Evolutionary conservation across 2,329 filamentous ascomycete genomes (phyloP), one percentile per base, ranked within the genome.

Genomic region (Aspergillus sp.): DNA sequence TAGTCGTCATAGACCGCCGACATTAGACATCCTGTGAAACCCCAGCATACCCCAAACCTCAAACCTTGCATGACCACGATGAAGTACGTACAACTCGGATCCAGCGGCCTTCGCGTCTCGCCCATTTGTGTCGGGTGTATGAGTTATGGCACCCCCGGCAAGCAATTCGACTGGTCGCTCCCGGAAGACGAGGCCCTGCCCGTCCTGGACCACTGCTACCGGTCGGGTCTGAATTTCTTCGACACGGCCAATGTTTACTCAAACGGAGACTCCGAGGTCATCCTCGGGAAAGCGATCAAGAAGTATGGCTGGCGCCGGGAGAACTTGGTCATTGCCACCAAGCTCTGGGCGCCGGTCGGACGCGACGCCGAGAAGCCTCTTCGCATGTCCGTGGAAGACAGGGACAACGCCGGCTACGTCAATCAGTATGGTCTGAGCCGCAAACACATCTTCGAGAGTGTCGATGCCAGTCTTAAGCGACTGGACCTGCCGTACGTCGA

Each of bases 391-490:
- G 62, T 69, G 3, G 74, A 80, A 47, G 72, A 84, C 18, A 73
- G 70, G 1, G 70, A 69, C 26, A 59, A 70, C 14, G 45, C 55
- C 14, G 66, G 68, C 32, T 70, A 69, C 32, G 58, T 70, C 4
- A 71, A 71, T 18, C 64, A 71, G 26, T 70, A 69, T 12, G 85
- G 87, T 71, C 71, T 89, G 42, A 84, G 80, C 54, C 75, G 87
- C n/a, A 86, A 85, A 66, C 83, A 86, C 64, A 85, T 89, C 64
- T 83, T 89, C 62, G 81, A 85, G 61, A 84, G 85, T 0, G 84
- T 89, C 6, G 82, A 89, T 55, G 78, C 75, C 55, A 84, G 81
- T 60, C 67, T 86, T 52, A 55, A 74, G 64, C 72, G 75, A n/a
- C 70, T 87, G 1, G 78, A 79, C 0, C 72, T 81, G 0, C 75